Base-by-base conservation (phyloP, 805 yeast genomes). In the Kodamaea neixiangensis region DNA sequence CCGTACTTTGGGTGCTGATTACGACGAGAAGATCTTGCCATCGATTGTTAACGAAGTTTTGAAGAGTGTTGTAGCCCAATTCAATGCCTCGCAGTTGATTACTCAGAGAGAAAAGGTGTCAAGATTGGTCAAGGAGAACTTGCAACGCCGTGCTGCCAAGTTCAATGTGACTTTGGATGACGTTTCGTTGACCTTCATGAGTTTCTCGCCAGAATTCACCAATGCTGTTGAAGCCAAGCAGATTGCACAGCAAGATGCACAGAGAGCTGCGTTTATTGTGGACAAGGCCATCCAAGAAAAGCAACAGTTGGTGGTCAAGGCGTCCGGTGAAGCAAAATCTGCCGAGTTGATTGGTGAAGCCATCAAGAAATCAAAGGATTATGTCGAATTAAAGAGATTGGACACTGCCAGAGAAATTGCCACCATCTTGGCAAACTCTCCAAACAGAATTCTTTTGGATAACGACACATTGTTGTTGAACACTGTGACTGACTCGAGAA, bases 321-420 rank as follows among this genome's bases (percentile, higher is more conserved):
- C 99, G 10, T 89, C 90, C 69, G 99, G 99, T 83, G 99, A 94
- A 75, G 99, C 99, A 58, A 85, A 89, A 67, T 88, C 97, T 48
- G 99, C 99, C 31, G 96, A 92, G 71, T 85, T 94, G 75, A 91
- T 94, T 75, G 99, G 99, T 83, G 99, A 94, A 34, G 98, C 99
- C 49, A 93, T 94, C 71, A 94, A 93, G 78, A 94, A 93, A 72
- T 88, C 96, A 19, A 88, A 81, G 71, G 99, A 93, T 69, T 94
- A 94, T 69, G 96, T 94, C 46, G 99, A 94, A 70, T 82, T 94
- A 72, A 94, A 93, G 78, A 86, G 97, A 73, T 82, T 94, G 67
- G 98, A 93, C 68, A 94, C 98, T 42, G 98, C 99, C 15, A 83
- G 92, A 65, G 99, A 94, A 65, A 94, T 94, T 69, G 97, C 98